Evolutionary conservation across 768 basidiomycete genomes (phyloP).

Genomic region (Boletellus ananas): DNA sequence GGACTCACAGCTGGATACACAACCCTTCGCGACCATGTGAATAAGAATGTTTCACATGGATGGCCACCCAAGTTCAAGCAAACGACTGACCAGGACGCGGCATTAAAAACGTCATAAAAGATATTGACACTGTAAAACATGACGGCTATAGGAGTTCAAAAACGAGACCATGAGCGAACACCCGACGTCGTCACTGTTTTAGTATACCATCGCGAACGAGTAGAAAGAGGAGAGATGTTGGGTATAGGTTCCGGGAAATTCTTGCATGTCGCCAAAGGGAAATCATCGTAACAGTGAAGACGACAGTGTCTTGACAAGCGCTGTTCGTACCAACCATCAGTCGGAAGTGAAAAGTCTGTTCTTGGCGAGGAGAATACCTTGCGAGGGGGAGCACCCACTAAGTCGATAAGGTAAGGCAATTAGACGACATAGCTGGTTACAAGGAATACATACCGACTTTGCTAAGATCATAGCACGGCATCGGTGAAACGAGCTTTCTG

Average conservation of each 20-base stretch:
- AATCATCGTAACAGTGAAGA: conserved; percentile 3
- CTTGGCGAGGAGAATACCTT: neutral
- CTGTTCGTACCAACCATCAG: neutral
- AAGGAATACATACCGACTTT: neutral
- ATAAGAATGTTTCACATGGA: neutral
- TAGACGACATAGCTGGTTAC: neutral
- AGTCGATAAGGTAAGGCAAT: neutral
- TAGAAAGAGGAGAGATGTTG: conserved; percentile 2
- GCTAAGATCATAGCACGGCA: neutral
- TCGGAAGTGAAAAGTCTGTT: neutral
- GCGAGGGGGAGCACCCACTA: conserved; percentile 6
- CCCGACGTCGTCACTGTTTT: neutral
- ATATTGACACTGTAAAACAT: conserved; percentile 5
- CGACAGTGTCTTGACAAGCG: conserved; percentile 2
- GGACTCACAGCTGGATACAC: neutral
- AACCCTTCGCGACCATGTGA: neutral
- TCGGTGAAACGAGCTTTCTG: neutral
- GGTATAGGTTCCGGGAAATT: conserved; percentile 1
- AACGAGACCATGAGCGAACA: neutral
- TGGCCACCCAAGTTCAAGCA: neutral
- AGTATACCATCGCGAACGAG: conserved; percentile 14
- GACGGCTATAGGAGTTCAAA: neutral
- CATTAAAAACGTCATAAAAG: neutral
- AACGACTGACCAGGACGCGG: conserved; percentile 4
- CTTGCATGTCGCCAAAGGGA: conserved; percentile 7